A percentile compares a stretch with the other conserved stretches of the same genome.
phyloP scores from a whole-genome alignment of 2,329 filamentous ascomycete species.

The Fusarium lyarnte region DNA sequence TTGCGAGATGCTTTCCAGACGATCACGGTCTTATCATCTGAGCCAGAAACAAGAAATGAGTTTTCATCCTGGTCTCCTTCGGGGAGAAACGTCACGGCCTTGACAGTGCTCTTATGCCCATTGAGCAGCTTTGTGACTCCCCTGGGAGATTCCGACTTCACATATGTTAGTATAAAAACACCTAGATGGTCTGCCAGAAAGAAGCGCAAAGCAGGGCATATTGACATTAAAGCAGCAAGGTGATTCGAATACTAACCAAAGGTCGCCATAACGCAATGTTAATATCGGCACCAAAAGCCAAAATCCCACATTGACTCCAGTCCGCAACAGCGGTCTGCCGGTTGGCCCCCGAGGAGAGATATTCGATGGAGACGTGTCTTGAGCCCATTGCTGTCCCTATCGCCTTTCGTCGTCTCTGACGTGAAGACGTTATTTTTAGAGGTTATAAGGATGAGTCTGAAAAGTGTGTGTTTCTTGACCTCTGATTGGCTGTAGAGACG shows the following conservation, averaged over 20 bases:
- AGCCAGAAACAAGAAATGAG: slow-evolving; percentile 78
- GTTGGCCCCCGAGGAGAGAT: slow-evolving; percentile 85
- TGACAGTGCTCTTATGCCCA: slow-evolving; percentile 83
- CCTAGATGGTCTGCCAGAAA: neutral
- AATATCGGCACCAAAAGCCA: slow-evolving; percentile 90
- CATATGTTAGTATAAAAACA: slow-evolving; percentile 10
- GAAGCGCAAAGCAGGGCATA: neutral
- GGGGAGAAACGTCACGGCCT: slow-evolving; percentile 82
- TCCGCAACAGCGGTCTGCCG: slow-evolving; percentile 89
- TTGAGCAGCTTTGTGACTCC: slow-evolving; percentile 75
- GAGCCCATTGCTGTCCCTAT: slow-evolving; percentile 42
- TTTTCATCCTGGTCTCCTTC: slow-evolving; percentile 53
- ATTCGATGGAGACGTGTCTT: slow-evolving; percentile 54
- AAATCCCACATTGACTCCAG: slow-evolving; percentile 77
- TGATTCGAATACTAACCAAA: slow-evolving; percentile 62
- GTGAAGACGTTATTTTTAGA: slow-evolving; percentile 16
- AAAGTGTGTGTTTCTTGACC: slow-evolving; percentile 46
- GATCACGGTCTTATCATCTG: slow-evolving; percentile 80
- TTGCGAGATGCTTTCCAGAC: slow-evolving; percentile 67
- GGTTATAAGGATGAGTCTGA: slow-evolving; percentile 45
- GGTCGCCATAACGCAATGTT: slow-evolving; percentile 92
- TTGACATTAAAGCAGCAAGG: slow-evolving; percentile 15
- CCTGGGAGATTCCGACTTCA: slow-evolving; percentile 49
- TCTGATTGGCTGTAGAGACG: slow-evolving; percentile 49
- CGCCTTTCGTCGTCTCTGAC: slow-evolving; percentile 4